Evolutionary conservation across 2,329 filamentous ascomycete genomes (phyloP), one percentile per base, ranked within the genome.

Genomic region (Pseudocercospora crystallina): DNA sequence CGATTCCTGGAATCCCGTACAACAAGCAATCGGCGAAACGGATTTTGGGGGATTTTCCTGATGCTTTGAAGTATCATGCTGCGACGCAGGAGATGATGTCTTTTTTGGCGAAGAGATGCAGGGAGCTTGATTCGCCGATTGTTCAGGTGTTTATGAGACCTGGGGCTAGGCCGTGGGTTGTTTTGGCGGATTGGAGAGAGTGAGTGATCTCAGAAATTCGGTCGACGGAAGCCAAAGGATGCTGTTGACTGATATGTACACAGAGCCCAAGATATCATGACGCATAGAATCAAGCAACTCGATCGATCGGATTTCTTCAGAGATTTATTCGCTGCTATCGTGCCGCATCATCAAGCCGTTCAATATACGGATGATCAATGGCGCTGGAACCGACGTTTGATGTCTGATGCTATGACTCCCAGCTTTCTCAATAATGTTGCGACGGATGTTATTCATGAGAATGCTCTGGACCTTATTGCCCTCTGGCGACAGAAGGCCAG

Each of bases 121-220:
- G 13, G 7, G 39, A 43, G 17, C 33, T 50, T 5, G 12, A 50
- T 7, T 37, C 40, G n/a, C 47, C 47, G 4, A 33, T 50, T 9
- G 29, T 38, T 11, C 47, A 50, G 11, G 40, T 50, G 12, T 50
- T 45, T 29, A 40, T 45, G 42, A 15, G 41, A 38, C 47, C 47
- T 20, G 29, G 35, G n/a, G 11, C 33, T 12, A 26, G 31, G 13
- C 47, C 47, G 11, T 50, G 41, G 47, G 35, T 50, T 9, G 31
- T 50, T 8, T 2, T 50, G 2, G 35, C n/a, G 7, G 47, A 50
- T 15, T 10, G 14, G 7, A 34, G 30, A 13, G 41, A 50, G 35
- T 40, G 11, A 40, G 38, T 40, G 2, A 2, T 15, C 9, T 5
- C n/a, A n/a, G n/a, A n/a, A n/a, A n/a, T n/a, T n/a, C n/a, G n/a